A percentile compares a stretch with the other conserved stretches of the same genome.
These are phyloP conservation scores for Asterophora lycoperdoides DNA, from an alignment of 768 basidiomycete species.

Conservation along the genomic window DNA sequence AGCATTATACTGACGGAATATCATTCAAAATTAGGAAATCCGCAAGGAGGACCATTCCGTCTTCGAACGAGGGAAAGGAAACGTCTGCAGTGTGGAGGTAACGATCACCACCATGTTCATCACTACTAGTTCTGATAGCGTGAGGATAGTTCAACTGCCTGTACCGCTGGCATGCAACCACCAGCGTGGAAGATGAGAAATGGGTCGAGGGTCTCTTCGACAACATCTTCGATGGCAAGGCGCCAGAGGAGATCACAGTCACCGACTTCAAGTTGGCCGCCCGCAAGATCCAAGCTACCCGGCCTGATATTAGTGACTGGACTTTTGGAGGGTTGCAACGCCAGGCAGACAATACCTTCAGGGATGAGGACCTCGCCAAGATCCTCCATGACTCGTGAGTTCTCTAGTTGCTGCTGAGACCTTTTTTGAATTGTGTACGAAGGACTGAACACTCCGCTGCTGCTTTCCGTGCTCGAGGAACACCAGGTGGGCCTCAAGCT, in stretches of 20 bases:
- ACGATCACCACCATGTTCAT: background rate
- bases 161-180: slow-evolving; percentile 84
- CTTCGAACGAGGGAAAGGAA: slow-evolving; percentile 78
- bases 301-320: slow-evolving; percentile 57
- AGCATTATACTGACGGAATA: background rate
- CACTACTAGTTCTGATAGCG: background rate
- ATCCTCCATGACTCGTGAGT: slow-evolving; percentile 66
- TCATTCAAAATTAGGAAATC: slow-evolving; percentile 49
- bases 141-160: slow-evolving; percentile 69
- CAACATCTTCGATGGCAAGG: slow-evolving; percentile 50
- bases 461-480: slow-evolving; percentile 72
- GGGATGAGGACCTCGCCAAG: slow-evolving; percentile 65
- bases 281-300: slow-evolving; percentile 30
- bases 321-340: slow-evolving; percentile 67
- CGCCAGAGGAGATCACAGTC: slow-evolving; percentile 40
- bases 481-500: slow-evolving; percentile 40
- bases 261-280: slow-evolving; percentile 51
- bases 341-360: slow-evolving; percentile 56
- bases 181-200: slow-evolving; percentile 63
- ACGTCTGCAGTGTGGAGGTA: slow-evolving; percentile 80
- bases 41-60: slow-evolving; percentile 55
- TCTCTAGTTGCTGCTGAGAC: background rate
- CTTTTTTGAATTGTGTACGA: slow-evolving; percentile 5
- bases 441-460: slow-evolving; percentile 72
- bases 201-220: slow-evolving; percentile 55